Base-by-base conservation (phyloP, 768 basidiomycete genomes). In the Rhodotorula kratochvilovae region DNA sequence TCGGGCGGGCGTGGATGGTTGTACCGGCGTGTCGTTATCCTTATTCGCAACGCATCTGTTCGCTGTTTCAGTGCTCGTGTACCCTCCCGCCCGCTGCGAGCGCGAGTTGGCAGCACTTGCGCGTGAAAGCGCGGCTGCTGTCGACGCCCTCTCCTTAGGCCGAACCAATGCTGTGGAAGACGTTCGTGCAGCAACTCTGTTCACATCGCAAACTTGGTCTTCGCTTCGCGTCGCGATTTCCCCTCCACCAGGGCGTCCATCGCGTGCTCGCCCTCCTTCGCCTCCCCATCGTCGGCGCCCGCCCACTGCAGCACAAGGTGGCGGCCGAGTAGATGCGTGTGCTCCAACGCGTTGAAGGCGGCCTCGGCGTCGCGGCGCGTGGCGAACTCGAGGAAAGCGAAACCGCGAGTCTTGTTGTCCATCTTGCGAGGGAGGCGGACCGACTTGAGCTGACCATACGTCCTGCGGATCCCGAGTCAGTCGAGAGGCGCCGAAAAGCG, bases 241-340 rank as follows among this genome's bases (percentile, higher is more conserved):
- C 31, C 12, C 2, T 35, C 53, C 19, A 46, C 45, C 2, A 46
- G 16, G 11, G 45, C 45, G 21, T 19, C 31, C 2, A 21, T 21
- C 35, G 35, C 6, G 33, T 19, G 35, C 45, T 36, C 51, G 27
- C 48, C 27, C 66, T 79, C 84, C 42, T 90, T 90, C 63, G 94
- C 78, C 23, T 67, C 77, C n/a, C 71, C 79, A 72, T 90, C 90
- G 5, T 83, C 88, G 67, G 90, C 90, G 76, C 89, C 86, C 1
- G 94, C 92, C 93, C 94, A 76, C 80, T 98, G 88, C 54, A 99
- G 82, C 7, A 98, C 92, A 55, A 99, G 82, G 84, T 99, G 96
- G 46, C 96, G 83, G 16, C 96, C 95, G 31, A 99, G 87, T 76
- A 98, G 87, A 84, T 98, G 96, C 0, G 94, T 96, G 81, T 98